Percentiles rank a stretch among this genome's conserved stretches.
These are phyloP conservation scores for Podila verticillata DNA, from an alignment of 192 early-diverging fungal species.

Conservation along the genomic window DNA sequence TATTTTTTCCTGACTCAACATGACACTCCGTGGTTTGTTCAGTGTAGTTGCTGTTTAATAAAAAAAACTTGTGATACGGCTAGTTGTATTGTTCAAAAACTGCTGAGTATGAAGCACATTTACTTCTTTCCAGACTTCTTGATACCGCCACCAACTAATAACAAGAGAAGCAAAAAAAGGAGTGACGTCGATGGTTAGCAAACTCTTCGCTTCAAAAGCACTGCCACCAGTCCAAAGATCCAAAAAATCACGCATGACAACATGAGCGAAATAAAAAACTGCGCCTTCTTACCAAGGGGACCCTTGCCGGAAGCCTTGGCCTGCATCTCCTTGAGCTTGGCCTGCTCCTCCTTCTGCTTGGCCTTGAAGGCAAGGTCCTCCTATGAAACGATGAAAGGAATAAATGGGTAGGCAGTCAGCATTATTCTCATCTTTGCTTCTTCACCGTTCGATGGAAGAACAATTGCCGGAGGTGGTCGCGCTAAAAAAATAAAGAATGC, in stretches of 20 bases:
- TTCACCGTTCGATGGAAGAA: too few relatives aligned
- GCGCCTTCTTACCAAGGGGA: slow-evolving; percentile 59
- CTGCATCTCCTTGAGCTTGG: slow-evolving; percentile 81
- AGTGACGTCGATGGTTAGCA: neutral
- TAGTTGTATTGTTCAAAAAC: too few relatives aligned
- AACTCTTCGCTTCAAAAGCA: too few relatives aligned
- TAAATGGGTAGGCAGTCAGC: neutral
- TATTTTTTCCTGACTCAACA: too few relatives aligned
- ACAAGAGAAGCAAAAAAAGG: slow-evolving; percentile 1
- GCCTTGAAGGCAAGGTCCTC: slow-evolving; percentile 82
- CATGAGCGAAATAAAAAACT: neutral
- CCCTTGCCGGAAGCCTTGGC: slow-evolving; percentile 72
- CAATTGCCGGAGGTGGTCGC: too few relatives aligned
- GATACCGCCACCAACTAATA: slow-evolving; percentile 70
- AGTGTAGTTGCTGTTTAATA: too few relatives aligned
- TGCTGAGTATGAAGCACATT: slow-evolving; percentile 2
- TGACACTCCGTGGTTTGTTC: too few relatives aligned
- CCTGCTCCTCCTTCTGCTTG: slow-evolving; percentile 81
- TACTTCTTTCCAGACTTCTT: slow-evolving; percentile 85
- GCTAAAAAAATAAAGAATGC: neutral
- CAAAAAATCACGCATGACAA: neutral
- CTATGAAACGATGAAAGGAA: slow-evolving; percentile 24
- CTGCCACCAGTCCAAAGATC: too few relatives aligned
- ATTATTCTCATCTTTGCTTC: too few relatives aligned
- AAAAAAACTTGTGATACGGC: too few relatives aligned